Evolutionary conservation across 176 grass and related monocot genomes (phyloP).

Genomic region (Puccinellia tenuiflora): DNA sequence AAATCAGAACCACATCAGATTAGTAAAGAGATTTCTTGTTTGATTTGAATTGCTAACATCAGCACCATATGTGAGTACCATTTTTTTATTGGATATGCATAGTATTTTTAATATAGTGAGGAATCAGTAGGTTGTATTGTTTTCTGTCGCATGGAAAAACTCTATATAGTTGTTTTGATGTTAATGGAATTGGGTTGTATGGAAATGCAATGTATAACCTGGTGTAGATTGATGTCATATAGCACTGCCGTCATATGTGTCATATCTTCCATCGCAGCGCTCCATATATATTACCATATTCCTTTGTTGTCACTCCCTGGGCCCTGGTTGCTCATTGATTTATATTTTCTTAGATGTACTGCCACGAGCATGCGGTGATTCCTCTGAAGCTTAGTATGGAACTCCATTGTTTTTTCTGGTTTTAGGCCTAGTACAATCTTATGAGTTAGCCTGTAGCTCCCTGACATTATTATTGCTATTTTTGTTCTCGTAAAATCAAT

Average conservation of each 20-base stretch:
- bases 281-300: background rate
- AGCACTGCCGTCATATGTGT: background rate
- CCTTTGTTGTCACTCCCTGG: background rate
- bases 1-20: background rate
- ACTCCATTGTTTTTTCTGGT: background rate
- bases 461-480: background rate
- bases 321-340: background rate
- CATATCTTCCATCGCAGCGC: background rate
- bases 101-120: background rate
- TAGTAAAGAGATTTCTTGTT: background rate
- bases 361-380: background rate
- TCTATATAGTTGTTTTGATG: background rate
- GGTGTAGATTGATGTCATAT: background rate
- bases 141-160: background rate
- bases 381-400: background rate
- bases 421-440: background rate
- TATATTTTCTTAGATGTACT: background rate
- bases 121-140: background rate
- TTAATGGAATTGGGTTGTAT: background rate
- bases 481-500: background rate
- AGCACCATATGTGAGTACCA: too few relatives aligned
- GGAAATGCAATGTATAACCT: background rate
- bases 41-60: too few relatives aligned
- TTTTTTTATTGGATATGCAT: too few relatives aligned
- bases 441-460: background rate